phyloP scores from a whole-genome alignment of 768 basidiomycete genomes.

The Tulasnella sp. region DNA sequence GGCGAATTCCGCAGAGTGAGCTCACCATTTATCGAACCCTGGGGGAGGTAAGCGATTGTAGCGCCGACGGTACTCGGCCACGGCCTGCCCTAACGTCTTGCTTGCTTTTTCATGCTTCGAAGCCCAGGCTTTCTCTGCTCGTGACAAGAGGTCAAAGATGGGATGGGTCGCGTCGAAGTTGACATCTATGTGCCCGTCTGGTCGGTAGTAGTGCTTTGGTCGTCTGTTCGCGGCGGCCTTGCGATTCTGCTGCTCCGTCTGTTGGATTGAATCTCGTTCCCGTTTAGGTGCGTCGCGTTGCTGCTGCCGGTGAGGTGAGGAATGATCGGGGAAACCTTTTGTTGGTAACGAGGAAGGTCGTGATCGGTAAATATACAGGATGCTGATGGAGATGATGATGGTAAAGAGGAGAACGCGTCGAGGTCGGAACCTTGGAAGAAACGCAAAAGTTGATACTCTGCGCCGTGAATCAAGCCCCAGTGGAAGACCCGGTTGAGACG shows the following conservation, averaged over 20 bases:
- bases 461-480: background rate
- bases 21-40: slow-evolving; percentile 42
- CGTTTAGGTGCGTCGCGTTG: background rate
- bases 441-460: background rate
- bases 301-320: background rate
- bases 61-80: slow-evolving; percentile 34
- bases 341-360: background rate
- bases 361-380: background rate
- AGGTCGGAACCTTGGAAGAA: background rate
- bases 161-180: slow-evolving; percentile 38
- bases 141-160: slow-evolving; percentile 39
- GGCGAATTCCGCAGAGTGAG: background rate
- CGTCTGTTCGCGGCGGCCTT: background rate
- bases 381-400: background rate
- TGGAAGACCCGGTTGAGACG: background rate
- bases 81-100: slow-evolving; percentile 34
- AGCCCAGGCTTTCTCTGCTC: slow-evolving; percentile 36
- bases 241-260: background rate
- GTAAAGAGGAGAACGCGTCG: background rate
- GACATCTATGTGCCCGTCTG: slow-evolving; percentile 35
- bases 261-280: background rate
- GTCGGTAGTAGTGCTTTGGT: slow-evolving; percentile 25
- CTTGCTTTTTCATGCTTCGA: slow-evolving; percentile 33
- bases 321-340: no score
- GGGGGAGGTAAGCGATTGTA: slow-evolving; percentile 35